These are phyloP conservation scores for Setomelanomma holmii DNA, from an alignment of 2,329 filamentous ascomycete genomes.

Conservation along the genomic window DNA sequence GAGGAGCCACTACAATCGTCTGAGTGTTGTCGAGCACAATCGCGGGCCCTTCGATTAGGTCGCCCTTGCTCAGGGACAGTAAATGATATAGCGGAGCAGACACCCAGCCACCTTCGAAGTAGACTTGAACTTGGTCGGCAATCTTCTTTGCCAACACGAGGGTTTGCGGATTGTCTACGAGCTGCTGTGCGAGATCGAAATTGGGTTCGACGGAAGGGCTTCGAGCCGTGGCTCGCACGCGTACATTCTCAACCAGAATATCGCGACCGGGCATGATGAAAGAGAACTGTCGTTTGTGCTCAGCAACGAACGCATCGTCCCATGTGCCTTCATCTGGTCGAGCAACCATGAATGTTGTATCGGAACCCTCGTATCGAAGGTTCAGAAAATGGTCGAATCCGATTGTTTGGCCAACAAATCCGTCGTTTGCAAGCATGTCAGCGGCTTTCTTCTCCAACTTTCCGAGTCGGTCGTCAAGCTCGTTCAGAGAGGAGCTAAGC, in stretches of 20 bases:
- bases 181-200: slow-evolving; percentile 17
- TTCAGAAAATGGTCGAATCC: slow-evolving; percentile 50
- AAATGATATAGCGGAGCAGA: slow-evolving; percentile 33
- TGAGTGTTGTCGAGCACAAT: slow-evolving; percentile 53
- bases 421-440: slow-evolving; percentile 55
- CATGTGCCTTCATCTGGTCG: slow-evolving; percentile 42
- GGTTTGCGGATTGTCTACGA: slow-evolving; percentile 6
- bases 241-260: slow-evolving; percentile 54
- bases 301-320: slow-evolving; percentile 42
- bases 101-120: slow-evolving; percentile 30
- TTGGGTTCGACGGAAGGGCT: slow-evolving; percentile 14
- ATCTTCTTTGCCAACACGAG: slow-evolving; percentile 9
- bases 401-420: background rate
- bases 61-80: slow-evolving; percentile 20
- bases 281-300: slow-evolving; percentile 53
- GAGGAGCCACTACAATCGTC: slow-evolving; percentile 53
- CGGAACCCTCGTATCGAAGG: slow-evolving; percentile 54
- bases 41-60: slow-evolving; percentile 35
- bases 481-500: slow-evolving; percentile 18
- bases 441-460: slow-evolving; percentile 69
- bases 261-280: slow-evolving; percentile 48
- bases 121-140: slow-evolving; percentile 15
- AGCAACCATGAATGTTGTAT: slow-evolving; percentile 54
- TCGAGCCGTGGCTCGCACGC: slow-evolving; percentile 47
- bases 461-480: slow-evolving; percentile 58